Evolutionary conservation across 2,329 filamentous ascomycete species (phyloP).

Genomic region (Fusarium falciforme): DNA sequence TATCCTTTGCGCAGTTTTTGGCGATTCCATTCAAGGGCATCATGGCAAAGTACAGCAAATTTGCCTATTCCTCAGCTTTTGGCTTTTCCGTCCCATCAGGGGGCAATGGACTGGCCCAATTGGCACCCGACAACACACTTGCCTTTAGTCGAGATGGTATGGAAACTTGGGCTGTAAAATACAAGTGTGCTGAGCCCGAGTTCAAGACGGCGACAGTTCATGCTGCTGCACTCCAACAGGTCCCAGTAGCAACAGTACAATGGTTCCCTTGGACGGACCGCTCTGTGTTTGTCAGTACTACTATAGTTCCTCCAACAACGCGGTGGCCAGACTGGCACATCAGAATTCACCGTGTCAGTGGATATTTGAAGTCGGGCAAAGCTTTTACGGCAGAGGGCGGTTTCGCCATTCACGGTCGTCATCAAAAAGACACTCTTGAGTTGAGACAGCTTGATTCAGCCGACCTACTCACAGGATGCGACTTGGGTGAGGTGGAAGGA

Average conservation of each 20-base stretch:
- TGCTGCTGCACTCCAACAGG: not conserved
- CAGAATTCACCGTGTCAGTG: not conserved
- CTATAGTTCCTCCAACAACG: not conserved
- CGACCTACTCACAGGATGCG: not conserved
- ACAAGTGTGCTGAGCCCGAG: not conserved
- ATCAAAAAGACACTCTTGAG: not conserved
- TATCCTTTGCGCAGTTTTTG: conserved; percentile 21
- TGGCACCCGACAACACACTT: conserved; percentile 43
- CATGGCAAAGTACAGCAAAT: conserved; percentile 55
- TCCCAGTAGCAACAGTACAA: not conserved
- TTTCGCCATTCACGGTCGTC: not conserved
- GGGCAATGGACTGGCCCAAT: conserved; percentile 27
- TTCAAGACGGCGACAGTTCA: not conserved
- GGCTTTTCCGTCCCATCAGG: conserved; percentile 54
- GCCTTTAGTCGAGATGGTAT: conserved; percentile 1
- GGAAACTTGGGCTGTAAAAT: not conserved
- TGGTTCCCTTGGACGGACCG: not conserved
- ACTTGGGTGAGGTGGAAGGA: not conserved
- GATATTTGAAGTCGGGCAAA: not conserved
- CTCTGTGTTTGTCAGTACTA: not conserved
- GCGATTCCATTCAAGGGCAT: not conserved
- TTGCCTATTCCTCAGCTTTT: conserved; percentile 58
- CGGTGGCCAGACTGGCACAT: not conserved
- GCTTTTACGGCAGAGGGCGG: not conserved
- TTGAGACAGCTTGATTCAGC: not conserved